Percentiles rank a stretch among this genome's conserved stretches.
phyloP scores from a whole-genome alignment of 768 basidiomycete genomes.

The Cystobasidium onofrii region DNA sequence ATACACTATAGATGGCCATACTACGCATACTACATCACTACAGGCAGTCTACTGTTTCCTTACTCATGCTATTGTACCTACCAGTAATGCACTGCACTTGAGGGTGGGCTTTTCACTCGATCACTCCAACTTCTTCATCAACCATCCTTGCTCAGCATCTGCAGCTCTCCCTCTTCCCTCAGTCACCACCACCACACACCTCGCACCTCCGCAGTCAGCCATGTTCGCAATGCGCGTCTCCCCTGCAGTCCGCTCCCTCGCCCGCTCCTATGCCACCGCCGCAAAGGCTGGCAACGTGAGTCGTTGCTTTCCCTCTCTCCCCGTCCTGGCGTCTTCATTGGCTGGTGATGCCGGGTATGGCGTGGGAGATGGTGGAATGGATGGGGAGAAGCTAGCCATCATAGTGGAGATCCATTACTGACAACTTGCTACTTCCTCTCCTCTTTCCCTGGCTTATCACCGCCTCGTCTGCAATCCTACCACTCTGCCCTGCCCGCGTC shows the following conservation, averaged over 20 bases:
- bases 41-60: too few species aligned
- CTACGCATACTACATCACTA: too few species aligned
- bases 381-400: too few species aligned
- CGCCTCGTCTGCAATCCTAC: too few species aligned
- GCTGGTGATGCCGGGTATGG: background rate
- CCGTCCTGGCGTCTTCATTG: background rate
- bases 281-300: background rate
- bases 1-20: too few species aligned
- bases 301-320: background rate
- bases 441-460: too few species aligned
- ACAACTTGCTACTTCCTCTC: too few species aligned
- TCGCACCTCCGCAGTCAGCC: background rate
- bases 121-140: background rate
- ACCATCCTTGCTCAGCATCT: background rate
- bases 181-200: background rate
- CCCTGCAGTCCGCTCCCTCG: background rate
- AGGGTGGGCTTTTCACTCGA: too few species aligned
- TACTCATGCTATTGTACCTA: too few species aligned
- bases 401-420: too few species aligned
- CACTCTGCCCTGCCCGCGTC: background rate
- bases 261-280: slow-evolving; percentile 5
- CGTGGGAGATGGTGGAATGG: background rate
- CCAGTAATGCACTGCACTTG: too few species aligned
- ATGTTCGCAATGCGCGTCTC: background rate
- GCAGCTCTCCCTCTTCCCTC: background rate